These are phyloP conservation scores for Myxozyma neglecta DNA, from an alignment of 805 yeast species.

Conservation along the genomic window DNA sequence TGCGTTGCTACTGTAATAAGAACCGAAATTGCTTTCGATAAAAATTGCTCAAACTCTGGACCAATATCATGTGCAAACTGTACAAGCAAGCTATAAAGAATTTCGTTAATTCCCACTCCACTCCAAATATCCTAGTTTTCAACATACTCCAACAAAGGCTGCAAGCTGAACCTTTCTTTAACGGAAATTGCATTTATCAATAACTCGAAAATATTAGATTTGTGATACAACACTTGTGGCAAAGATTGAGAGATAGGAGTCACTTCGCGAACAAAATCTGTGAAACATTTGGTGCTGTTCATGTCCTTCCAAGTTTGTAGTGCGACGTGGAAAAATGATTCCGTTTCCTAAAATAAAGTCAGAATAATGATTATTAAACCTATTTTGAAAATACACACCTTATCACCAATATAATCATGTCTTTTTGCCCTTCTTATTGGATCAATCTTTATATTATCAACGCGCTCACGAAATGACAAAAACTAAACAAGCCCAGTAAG, in stretches of 20 bases:
- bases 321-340: slow-evolving; percentile 75
- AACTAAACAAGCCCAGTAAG: slow-evolving; percentile 6
- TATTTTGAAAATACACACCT: slow-evolving; percentile 2
- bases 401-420: slow-evolving; percentile 34
- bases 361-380: not conserved
- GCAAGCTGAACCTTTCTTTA: slow-evolving; percentile 70
- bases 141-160: slow-evolving; percentile 69
- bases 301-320: slow-evolving; percentile 86
- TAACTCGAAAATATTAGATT: slow-evolving; percentile 56
- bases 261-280: slow-evolving; percentile 58
- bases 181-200: slow-evolving; percentile 50
- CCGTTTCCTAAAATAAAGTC: slow-evolving; percentile 18
- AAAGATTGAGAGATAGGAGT: slow-evolving; percentile 62
- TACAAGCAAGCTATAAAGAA: slow-evolving; percentile 50
- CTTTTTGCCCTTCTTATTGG: slow-evolving; percentile 47
- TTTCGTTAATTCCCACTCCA: not conserved
- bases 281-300: slow-evolving; percentile 71
- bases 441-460: slow-evolving; percentile 81
- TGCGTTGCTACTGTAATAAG: slow-evolving; percentile 59
- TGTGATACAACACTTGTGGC: slow-evolving; percentile 78
- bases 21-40: slow-evolving; percentile 51
- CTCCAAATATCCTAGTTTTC: not conserved
- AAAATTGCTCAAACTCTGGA: slow-evolving; percentile 78
- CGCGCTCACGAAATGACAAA: slow-evolving; percentile 76
- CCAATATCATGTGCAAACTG: slow-evolving; percentile 92